Conservation (phyloP, 1,139 yeast species). For the Candida buenavistaensis region DNA sequence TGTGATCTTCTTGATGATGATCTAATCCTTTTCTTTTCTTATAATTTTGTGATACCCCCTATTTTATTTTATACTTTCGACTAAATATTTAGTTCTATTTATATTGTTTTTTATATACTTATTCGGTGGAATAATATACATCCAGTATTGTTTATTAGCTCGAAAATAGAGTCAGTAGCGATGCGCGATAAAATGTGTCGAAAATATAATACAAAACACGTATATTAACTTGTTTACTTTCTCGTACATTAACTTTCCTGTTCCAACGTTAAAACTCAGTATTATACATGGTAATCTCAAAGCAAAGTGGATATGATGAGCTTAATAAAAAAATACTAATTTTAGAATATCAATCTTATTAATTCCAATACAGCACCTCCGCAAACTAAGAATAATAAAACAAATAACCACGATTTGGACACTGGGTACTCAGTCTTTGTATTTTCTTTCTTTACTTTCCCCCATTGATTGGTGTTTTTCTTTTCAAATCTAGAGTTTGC, state of each 20-base stretch:
- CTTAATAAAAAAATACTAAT: background rate
- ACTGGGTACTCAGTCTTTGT: conserved; percentile 46
- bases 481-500: conserved; percentile 84
- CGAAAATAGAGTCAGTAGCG: no score
- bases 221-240: background rate
- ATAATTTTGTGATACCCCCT: no score
- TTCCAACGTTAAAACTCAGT: background rate
- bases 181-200: no score
- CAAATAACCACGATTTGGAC: conserved; percentile 58
- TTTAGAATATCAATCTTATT: conserved; percentile 49
- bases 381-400: conserved; percentile 67
- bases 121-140: no score
- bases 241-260: background rate
- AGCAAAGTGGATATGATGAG: background rate
- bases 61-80: no score
- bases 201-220: background rate
- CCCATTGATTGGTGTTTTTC: conserved; percentile 67
- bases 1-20: no score
- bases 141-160: no score
- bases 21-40: no score
- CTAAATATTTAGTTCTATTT: no score
- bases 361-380: conserved; percentile 85
- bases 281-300: background rate
- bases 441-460: conserved; percentile 46
- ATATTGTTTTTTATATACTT: no score